A percentile compares a stretch with the other conserved stretches of the same genome.
These are phyloP conservation scores for Platismatia glauca DNA, from an alignment of 495 filamentous ascomycete genomes.

Conservation along the genomic window DNA sequence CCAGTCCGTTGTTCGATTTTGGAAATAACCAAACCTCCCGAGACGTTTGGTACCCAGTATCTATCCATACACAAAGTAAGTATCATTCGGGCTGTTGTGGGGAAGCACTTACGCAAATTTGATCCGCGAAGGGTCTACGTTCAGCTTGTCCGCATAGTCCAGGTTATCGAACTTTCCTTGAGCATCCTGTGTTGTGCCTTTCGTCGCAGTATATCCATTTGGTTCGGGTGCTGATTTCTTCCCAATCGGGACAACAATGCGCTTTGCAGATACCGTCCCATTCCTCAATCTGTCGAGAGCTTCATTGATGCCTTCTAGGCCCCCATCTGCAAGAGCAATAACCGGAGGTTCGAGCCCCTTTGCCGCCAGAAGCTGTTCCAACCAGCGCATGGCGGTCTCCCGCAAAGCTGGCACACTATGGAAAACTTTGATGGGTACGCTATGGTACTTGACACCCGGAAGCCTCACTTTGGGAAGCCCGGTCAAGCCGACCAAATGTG, in stretches of 20 bases:
- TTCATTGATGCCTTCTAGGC: conserved; percentile 52
- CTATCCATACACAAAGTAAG: conserved; percentile 14
- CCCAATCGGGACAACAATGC: conserved; percentile 44
- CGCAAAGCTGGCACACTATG: conserved; percentile 51
- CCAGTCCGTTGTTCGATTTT: conserved; percentile 40
- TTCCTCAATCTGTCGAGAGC: conserved; percentile 50
- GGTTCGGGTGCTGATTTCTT: not conserved
- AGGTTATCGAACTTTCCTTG: conserved; percentile 3
- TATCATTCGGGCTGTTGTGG: not conserved
- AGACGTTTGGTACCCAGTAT: conserved; percentile 45
- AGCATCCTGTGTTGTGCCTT: not conserved
- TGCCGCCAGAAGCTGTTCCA: conserved; percentile 47
- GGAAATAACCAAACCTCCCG: conserved; percentile 39
- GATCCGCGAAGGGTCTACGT: conserved; percentile 25
- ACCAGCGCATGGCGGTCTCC: conserved; percentile 47
- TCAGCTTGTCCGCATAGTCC: conserved; percentile 27
- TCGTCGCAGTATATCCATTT: not conserved
- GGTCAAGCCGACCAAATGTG: conserved; percentile 55
- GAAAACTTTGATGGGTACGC: conserved; percentile 61
- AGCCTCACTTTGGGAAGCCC: conserved; percentile 47
- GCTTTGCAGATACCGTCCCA: conserved; percentile 49
- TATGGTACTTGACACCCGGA: conserved; percentile 44
- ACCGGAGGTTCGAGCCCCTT: conserved; percentile 45
- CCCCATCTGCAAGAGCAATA: conserved; percentile 48
- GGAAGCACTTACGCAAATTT: conserved; percentile 27